phyloP scores from a whole-genome alignment of 2,329 filamentous ascomycete species.

The Penicillium concentricum region DNA sequence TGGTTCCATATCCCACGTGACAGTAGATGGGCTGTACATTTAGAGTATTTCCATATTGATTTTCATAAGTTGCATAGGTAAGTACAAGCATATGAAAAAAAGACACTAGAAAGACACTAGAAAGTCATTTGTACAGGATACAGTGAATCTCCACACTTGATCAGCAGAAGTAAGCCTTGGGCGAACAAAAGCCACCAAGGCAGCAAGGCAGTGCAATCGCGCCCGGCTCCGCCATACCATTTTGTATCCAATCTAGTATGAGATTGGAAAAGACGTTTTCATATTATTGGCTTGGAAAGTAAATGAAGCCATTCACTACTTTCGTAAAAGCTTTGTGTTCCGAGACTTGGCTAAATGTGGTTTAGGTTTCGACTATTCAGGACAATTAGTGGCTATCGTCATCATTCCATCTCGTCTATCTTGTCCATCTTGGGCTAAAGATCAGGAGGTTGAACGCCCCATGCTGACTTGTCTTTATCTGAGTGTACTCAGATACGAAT shows the following conservation, averaged over 20 bases:
- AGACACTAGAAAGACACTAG: neutral
- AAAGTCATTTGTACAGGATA: neutral
- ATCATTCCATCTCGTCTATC: neutral
- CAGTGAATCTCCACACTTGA: neutral
- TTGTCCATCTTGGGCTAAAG: neutral
- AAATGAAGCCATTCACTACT: neutral
- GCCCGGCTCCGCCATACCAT: neutral
- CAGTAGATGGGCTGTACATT: neutral
- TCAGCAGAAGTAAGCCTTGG: neutral
- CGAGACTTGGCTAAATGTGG: neutral
- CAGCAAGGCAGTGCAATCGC: conserved; percentile 5
- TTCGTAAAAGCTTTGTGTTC: neutral
- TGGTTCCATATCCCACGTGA: neutral
- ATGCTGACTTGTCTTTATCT: neutral
- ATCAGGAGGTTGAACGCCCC: neutral
- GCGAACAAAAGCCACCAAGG: neutral
- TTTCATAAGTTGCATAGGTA: neutral
- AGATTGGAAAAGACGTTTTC: neutral
- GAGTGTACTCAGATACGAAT: neutral
- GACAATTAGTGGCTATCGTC: neutral
- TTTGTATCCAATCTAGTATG: neutral
- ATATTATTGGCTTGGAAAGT: neutral
- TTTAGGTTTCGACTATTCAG: neutral
- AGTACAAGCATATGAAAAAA: neutral
- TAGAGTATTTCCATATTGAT: neutral